phyloP scores from a whole-genome alignment of 371 early-diverging fungal genomes.

The Fennellomyces sp. region DNA sequence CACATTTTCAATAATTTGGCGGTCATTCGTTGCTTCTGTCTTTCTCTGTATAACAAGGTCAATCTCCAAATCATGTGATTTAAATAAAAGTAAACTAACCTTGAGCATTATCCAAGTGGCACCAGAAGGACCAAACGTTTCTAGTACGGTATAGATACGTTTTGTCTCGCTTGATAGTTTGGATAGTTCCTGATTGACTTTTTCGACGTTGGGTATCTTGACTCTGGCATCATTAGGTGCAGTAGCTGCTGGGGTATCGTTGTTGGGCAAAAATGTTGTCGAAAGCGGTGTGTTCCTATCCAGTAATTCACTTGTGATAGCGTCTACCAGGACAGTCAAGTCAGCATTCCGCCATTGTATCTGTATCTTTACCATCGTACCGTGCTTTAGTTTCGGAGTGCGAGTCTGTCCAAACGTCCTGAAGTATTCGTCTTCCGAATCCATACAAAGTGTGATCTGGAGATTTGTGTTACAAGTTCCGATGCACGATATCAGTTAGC shows the following conservation, averaged over 20 bases:
- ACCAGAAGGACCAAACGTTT: neutral
- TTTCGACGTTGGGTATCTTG: neutral
- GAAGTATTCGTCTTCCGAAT: neutral
- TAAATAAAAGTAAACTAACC: neutral
- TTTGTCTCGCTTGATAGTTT: neutral
- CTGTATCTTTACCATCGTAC: too few species aligned
- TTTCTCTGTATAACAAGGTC: neutral
- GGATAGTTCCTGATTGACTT: neutral
- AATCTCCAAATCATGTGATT: neutral
- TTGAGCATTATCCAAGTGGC: neutral
- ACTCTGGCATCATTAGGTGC: neutral
- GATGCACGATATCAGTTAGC: neutral
- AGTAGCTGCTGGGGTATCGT: neutral
- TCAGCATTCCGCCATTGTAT: neutral
- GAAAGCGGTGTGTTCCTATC: neutral
- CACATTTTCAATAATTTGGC: neutral
- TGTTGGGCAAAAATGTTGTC: neutral
- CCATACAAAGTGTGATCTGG: neutral
- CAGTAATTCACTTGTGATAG: neutral
- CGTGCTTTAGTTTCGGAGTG: neutral
- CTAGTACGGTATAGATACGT: neutral
- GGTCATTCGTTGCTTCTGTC: neutral
- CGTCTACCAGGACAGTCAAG: neutral
- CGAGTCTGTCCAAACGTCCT: too few species aligned
- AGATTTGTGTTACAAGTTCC: neutral